These are phyloP conservation scores for Boletus huronensis DNA, from an alignment of 768 basidiomycete species.

Conservation along the genomic window DNA sequence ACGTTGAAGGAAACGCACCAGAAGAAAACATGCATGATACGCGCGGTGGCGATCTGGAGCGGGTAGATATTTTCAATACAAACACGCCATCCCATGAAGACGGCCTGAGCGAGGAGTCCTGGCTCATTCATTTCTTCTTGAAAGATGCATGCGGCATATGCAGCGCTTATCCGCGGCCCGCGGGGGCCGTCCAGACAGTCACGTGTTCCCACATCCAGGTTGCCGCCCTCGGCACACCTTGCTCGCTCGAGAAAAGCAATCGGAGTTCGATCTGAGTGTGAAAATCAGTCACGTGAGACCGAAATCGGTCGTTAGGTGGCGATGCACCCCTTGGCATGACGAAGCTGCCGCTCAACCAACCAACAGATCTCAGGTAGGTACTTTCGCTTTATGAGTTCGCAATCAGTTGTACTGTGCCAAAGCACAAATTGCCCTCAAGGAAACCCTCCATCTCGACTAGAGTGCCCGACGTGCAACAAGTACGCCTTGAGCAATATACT, in stretches of 20 bases:
- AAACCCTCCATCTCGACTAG: constrained; percentile 79
- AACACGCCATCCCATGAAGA: neutral
- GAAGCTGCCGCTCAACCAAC: neutral
- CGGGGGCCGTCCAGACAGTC: constrained; percentile 3
- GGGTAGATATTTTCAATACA: neutral
- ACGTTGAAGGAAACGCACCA: constrained; percentile 14
- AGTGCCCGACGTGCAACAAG: constrained; percentile 95
- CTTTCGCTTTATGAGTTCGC: constrained; percentile 35
- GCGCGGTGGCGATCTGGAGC: constrained; percentile 16
- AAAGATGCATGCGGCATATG: neutral
- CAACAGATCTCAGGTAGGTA: neutral
- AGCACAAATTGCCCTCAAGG: constrained; percentile 71
- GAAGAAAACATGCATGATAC: constrained; percentile 22
- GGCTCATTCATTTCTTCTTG: too few relatives aligned
- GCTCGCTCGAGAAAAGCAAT: too few relatives aligned
- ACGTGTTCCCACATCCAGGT: constrained; percentile 16
- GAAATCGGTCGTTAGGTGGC: too few relatives aligned
- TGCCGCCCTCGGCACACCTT: too few relatives aligned
- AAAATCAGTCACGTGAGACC: too few relatives aligned
- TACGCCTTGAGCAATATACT: constrained; percentile 34
- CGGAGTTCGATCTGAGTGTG: too few relatives aligned
- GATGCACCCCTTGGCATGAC: too few relatives aligned
- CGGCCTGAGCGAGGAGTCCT: neutral
- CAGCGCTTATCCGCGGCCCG: neutral
- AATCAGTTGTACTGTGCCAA: constrained; percentile 52